Conservation (phyloP, 257 asterid species). For the Nemophila menziesii region DNA sequence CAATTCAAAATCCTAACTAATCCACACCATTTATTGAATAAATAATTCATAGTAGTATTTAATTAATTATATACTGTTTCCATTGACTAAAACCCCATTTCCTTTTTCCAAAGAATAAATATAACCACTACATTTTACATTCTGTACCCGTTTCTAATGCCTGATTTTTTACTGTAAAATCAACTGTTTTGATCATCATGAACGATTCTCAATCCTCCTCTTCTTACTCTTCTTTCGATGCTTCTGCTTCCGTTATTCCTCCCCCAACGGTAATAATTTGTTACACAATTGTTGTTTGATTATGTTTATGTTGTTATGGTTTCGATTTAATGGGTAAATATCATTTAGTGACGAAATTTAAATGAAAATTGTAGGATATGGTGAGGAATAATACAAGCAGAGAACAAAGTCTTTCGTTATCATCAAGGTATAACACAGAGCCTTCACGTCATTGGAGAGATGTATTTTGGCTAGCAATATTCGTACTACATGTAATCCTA, state of each 20-base stretch:
- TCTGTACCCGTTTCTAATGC: background rate
- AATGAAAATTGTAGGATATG: constrained; percentile 45
- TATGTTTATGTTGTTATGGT: no score
- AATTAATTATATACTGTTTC: background rate
- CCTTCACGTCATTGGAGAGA: constrained; percentile 77
- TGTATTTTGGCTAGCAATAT: constrained; percentile 78
- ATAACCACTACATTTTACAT: background rate
- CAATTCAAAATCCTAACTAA: background rate
- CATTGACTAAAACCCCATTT: background rate
- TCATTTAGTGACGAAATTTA: background rate
- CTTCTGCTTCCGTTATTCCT: constrained; percentile 12
- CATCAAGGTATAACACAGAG: constrained; percentile 33
- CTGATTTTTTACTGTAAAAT: background rate
- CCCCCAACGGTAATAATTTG: constrained; percentile 10
- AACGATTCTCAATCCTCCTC: constrained; percentile 18
- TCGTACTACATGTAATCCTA: constrained; percentile 56
- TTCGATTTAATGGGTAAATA: background rate
- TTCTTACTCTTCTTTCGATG: constrained; percentile 20
- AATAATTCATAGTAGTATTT: no score
- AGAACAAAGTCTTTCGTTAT: constrained; percentile 21
- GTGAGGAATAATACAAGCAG: constrained; percentile 23
- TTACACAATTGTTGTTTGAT: background rate
- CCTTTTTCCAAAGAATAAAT: background rate
- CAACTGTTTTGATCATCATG: constrained; percentile 9
- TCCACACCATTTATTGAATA: background rate